Base-by-base conservation (phyloP, 352 stramenopile genomes). In the Pythium rishiriense region DNA sequence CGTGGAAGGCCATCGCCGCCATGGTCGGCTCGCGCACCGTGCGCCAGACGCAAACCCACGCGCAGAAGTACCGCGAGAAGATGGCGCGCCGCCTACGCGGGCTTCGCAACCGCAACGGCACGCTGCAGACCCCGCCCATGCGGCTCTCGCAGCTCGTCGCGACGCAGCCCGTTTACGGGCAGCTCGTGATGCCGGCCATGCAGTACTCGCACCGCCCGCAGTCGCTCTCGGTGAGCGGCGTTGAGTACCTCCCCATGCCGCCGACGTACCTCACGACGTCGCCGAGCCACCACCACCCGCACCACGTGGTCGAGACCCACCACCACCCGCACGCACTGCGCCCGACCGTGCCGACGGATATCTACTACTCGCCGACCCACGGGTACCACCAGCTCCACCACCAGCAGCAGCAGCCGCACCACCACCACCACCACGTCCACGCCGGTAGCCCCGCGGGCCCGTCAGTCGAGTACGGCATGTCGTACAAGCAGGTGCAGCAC, bases 31-130 rank as follows among this genome's bases (percentile, higher is more conserved):
- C 81, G 31, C 79, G 79, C 24, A 88, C 81, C 4, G 75, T 85
- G 25, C 81, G 81, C 51, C 81, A 90, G 73, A 87, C 78, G 46
- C 78, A 87, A 69, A 88, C 79, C 8, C 79, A 91, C 58, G 80
- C 78, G 12, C 80, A 88, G 47, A 89, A 88, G 66, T 87, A 88
- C 59, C 61, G 78, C 12, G 78, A 88, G 64, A 90, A 90, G 67
- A 63, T 87, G 26, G 73, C 72, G 2, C 70, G 81, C 26, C 78
- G 77, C 43, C 73, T 84, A 64, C 79, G 79, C n/a, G 79, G 79
- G 22, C 72, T 88, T 15, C 79, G 79, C 51, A 88, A 88, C 58
- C 77, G 79, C 19, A 86, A 86, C 52, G 75, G 77, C 29, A 85
- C 75, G 15, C 55, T 88, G 9, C 77, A 85, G 49, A 74, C 64